Evolutionary conservation across 371 early-diverging fungal genomes (phyloP), one percentile per base, ranked within the genome.

Genomic region (Mortierella sp.): DNA sequence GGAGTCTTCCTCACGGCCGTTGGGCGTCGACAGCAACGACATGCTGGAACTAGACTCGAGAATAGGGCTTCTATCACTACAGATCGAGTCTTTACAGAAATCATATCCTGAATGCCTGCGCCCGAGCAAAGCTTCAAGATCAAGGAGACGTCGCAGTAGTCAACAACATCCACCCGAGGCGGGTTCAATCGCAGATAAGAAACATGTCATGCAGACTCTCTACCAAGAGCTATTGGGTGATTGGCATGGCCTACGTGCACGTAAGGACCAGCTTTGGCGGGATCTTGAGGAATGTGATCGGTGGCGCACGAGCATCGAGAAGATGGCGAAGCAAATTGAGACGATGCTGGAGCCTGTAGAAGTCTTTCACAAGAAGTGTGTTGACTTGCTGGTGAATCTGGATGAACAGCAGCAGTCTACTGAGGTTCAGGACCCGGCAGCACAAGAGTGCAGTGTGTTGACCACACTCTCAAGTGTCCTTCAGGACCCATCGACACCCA

Each of bases 221-320:
- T 78, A 48, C 30, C 61, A 54, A 24, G 78, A 62, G 1, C 50
- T 78, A 8, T 44, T 54, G 31, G 49, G 23, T 14, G 59, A 65
- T n/a, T 70, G 62, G 67, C 27, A 60, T 24, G 21, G 27, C 12
- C 62, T 78, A 6, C 30, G 63, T 19, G 32, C 32, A 15, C 50
- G 78, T n/a, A 78, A 63, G 28, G 70, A 78, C n/a, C 70, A 78
- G 50, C 62, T 78, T 23, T 78, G 70, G 78, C 47, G 63, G 17
- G 78, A 70, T 21, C 34, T 78, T 9, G 66, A 66, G 31, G 70
- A 78, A 27, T 70, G 65, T 21, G 70, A 66, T 27, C 66, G 70
- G 4, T 78, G 78, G 78, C 61, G 78, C 3, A 50, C 63, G 27
- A 31, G 66, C 37, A 62, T 70, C 24, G 78, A 78, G 51, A 70